Evolutionary conservation across 2,329 filamentous ascomycete species (phyloP).

Genomic region (Fusarium oxysporum): DNA sequence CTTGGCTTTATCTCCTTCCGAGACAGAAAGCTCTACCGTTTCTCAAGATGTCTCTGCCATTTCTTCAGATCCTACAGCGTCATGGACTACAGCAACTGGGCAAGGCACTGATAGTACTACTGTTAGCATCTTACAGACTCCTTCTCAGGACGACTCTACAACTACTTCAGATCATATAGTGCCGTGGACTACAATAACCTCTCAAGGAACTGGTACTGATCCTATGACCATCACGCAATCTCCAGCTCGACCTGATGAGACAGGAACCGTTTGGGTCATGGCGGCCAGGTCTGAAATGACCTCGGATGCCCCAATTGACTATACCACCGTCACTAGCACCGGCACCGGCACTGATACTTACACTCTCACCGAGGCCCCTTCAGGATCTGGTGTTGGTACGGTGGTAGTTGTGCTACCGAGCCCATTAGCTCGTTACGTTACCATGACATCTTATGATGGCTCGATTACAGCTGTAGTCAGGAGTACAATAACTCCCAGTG

Average conservation of each 20-base stretch:
- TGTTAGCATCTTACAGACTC: too few species aligned
- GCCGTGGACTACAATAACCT: not conserved
- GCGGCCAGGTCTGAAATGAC: not conserved
- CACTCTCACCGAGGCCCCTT: not conserved
- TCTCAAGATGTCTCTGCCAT: too few species aligned
- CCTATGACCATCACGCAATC: not conserved
- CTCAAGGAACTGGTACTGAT: not conserved
- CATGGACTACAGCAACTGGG: not conserved
- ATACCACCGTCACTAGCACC: not conserved
- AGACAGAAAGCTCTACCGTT: not conserved
- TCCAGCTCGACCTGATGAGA: not conserved
- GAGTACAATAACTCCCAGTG: not conserved
- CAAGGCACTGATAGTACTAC: too few species aligned
- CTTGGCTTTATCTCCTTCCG: not conserved
- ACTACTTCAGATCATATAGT: not conserved
- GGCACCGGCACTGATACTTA: not conserved
- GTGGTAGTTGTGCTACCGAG: not conserved
- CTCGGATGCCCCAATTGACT: not conserved
- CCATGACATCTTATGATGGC: not conserved
- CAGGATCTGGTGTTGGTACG: not conserved
- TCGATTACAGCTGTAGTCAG: fast-evolving
- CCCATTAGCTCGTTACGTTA: not conserved
- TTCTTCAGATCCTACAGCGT: not conserved
- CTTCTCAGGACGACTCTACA: not conserved
- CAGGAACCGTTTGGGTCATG: not conserved